These are phyloP conservation scores for Glaciozyma antarctica DNA, from an alignment of 768 basidiomycete genomes.

Conservation along the genomic window DNA sequence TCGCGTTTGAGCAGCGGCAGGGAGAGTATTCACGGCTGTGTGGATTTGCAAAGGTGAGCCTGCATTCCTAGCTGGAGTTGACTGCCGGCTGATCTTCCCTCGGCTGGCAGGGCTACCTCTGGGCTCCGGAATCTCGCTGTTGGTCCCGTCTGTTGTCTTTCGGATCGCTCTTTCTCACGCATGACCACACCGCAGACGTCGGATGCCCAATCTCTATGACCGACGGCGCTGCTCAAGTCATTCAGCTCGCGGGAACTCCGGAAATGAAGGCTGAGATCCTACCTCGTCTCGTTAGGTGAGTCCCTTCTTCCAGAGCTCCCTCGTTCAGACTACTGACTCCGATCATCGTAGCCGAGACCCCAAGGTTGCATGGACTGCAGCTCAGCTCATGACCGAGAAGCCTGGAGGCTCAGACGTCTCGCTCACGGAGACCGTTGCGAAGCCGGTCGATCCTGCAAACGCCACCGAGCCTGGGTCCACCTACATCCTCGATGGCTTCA, in stretches of 20 bases:
- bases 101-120: constrained; percentile 37
- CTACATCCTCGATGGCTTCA: constrained; percentile 29
- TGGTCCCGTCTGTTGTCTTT: not conserved
- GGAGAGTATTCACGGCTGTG: constrained; percentile 58
- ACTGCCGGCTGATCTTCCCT: not conserved
- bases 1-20: constrained; percentile 33
- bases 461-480: not conserved
- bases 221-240: constrained; percentile 52
- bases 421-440: constrained; percentile 58
- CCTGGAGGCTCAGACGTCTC: constrained; percentile 69
- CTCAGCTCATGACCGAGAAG: constrained; percentile 52
- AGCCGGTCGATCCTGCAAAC: not conserved
- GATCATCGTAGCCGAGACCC: constrained; percentile 51
- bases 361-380: constrained; percentile 55
- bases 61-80: not conserved
- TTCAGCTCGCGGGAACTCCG: constrained; percentile 56
- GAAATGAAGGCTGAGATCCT: constrained; percentile 54
- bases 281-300: constrained; percentile 55
- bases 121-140: constrained; percentile 48
- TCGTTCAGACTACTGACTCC: not conserved
- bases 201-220: constrained; percentile 72
- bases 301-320: not conserved
- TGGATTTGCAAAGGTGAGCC: constrained; percentile 53
- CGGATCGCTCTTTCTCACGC: not conserved
- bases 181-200: constrained; percentile 37